Base-by-base conservation (phyloP, 176 grass and related monocot species). In the Olyra latifolia region DNA sequence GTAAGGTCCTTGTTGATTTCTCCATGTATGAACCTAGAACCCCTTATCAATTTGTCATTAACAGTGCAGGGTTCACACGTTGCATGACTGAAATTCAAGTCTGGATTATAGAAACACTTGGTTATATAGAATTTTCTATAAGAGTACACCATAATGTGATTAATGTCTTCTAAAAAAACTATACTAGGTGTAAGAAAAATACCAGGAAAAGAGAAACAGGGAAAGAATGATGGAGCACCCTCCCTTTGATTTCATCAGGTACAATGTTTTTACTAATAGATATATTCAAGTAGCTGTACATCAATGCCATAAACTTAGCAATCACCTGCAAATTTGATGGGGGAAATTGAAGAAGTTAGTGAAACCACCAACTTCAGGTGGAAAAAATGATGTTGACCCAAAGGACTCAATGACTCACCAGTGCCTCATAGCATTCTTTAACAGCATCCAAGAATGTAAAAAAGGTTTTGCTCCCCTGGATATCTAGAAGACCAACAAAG, bases 221-320 rank as follows among this genome's bases (percentile, higher is more conserved):
- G 74, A 96, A 99, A 59, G 97, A 99, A 79, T 93, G 97, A 87
- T 99, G 97, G 68, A 99, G 89, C 75, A 84, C 97, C 63, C 97
- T 79, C 65, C 96, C 93, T 89, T 99, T 99, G 72, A 99, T 96
- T 82, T 87, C 92, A 75, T 99, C 97, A 81, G 97, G 97, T 38
- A 99, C 97, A 79, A 90, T 95, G 76, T 96, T 96, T 81, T 96
- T 89, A 81, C 97, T 99, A 24, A 99, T 86, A 83, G 97, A 99
- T 64, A 99, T 99, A 78, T 99, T 99, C 76, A 99, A 88, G 81
- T 99, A 99, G 87, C 97, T 99, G 79, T 99, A 99, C 93, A 99
- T 96, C 90, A 99, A 84, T 42, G 93, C 82, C 93, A 99, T 82
- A 75, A 99, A 99, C 79, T 99, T 99, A 71, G 97, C 93, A 88